These are phyloP conservation scores for Trichoderma atrobrunneum DNA, from an alignment of 2,329 filamentous ascomycete species.

Conservation along the genomic window DNA sequence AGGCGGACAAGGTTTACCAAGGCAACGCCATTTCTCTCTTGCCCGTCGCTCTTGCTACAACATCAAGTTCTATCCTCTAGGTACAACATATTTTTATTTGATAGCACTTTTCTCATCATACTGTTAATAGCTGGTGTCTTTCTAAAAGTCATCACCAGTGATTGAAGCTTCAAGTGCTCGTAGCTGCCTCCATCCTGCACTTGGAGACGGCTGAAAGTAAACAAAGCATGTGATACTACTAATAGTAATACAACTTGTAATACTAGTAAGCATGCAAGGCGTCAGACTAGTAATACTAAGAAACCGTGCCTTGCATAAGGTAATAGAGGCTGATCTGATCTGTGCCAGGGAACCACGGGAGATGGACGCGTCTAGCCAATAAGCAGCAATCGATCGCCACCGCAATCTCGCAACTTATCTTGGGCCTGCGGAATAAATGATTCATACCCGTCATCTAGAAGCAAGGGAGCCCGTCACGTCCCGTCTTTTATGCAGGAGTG, in stretches of 20 bases:
- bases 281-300: not conserved
- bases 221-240: not conserved
- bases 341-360: not conserved
- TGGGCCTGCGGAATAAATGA: not conserved
- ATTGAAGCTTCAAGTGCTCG: not conserved
- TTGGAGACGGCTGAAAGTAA: not conserved
- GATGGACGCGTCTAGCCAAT: not conserved
- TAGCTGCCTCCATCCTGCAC: not conserved
- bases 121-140: not conserved
- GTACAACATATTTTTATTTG: not conserved
- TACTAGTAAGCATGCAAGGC: not conserved
- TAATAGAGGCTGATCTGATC: not conserved
- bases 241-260: not conserved
- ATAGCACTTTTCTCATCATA: not conserved
- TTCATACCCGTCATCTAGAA: not conserved
- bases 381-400: not conserved
- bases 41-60: not conserved
- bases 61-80: not conserved
- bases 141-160: not conserved
- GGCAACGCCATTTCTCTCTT: not conserved
- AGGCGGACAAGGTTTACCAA: not conserved
- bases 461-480: not conserved
- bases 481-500: not conserved
- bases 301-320: not conserved
- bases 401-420: not conserved